A percentile compares a stretch with the other conserved stretches of the same genome.
Evolutionary conservation across 768 basidiomycete genomes (phyloP).

Genomic region (Dentipellis fragilis): DNA sequence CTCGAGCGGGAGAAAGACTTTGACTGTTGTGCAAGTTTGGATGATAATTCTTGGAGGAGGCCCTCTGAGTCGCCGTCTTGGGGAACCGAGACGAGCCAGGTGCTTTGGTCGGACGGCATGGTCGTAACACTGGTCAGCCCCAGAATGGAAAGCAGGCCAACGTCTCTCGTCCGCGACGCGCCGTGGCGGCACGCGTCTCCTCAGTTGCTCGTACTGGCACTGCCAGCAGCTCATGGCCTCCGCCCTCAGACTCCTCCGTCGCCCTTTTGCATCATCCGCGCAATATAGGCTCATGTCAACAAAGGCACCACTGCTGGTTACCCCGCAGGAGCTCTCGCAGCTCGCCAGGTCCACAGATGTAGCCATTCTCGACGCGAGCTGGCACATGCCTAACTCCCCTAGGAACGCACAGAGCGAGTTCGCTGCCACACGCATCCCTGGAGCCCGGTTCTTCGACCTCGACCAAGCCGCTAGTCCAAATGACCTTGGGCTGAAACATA

Average conservation of each 20-base stretch:
- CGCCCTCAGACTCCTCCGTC: not conserved
- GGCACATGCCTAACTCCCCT: slow-evolving; percentile 89
- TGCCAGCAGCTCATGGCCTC: not conserved
- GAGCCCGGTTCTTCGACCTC: slow-evolving; percentile 67
- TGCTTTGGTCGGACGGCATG: slow-evolving; percentile 95
- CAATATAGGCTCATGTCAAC: slow-evolving; percentile 3
- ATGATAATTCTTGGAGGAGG: slow-evolving; percentile 50
- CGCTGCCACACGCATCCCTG: slow-evolving; percentile 52
- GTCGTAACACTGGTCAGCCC: slow-evolving; percentile 1
- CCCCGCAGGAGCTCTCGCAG: slow-evolving; percentile 21
- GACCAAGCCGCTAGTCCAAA: slow-evolving; percentile 70
- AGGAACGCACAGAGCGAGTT: slow-evolving; percentile 68
- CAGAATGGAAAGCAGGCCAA: not conserved
- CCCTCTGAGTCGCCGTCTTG: slow-evolving; percentile 79
- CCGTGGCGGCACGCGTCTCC: not conserved
- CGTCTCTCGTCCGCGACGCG: not conserved
- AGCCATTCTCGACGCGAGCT: slow-evolving; percentile 64
- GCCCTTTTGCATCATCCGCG: not conserved
- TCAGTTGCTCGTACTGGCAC: not conserved
- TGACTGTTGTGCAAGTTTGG: slow-evolving; percentile 52
- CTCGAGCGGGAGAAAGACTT: slow-evolving; percentile 36
- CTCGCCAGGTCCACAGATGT: slow-evolving; percentile 20
- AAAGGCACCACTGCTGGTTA: slow-evolving; percentile 21
- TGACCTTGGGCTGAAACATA: slow-evolving; percentile 80
- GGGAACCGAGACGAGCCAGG: slow-evolving; percentile 86